Evolutionary conservation across 805 yeast species (phyloP), one percentile per base, ranked within the genome.

Genomic region (Martiniozyma abietophila): DNA sequence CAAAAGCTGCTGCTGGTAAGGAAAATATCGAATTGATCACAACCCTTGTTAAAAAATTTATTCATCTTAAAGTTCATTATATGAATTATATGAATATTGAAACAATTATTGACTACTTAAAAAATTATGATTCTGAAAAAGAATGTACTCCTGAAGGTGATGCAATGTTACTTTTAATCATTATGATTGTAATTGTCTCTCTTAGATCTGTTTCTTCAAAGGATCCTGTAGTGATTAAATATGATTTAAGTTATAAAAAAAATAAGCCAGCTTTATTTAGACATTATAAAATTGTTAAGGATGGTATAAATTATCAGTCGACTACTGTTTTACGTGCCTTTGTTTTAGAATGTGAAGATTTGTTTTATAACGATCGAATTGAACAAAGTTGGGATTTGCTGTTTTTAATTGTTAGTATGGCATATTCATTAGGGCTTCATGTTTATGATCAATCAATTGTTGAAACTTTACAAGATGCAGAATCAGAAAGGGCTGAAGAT

Each of bases 361-460:
- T 65, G 33, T 69, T 68, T 40, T 61, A 59, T 32, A 64, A 67
- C 42, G 69, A 65, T 36, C 61, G 62, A 31, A 67, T 66, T 42
- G 76, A 71, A 44, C 66, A 66, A 39, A 56, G 69, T 35, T 71
- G 76, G 76, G 61, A 64, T 16, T 58, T 64, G 54, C 51, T 70
- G 53, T 71, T 69, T 41, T 69, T 64, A 40, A 51, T 65, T 16
- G 69, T 71, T 27, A 59, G 73, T 12, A 61, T 65, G 15, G 70
- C 74, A 1, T 71, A 65, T 45, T 60, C 74, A 1, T 57, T 70
- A 35, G 76, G 76, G 0, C 48, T 71, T 14, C 75, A 71, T 48
- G 74, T 70, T 18, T 49, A 57, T 41, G 58, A 54, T 44, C 42
- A 57, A 36, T 44, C 44, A 25, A 55, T 56, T n/a, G 58, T 45